Evolutionary conservation across 2,329 filamentous ascomycete genomes (phyloP).

Genomic region (Microdochium bolleyi): DNA sequence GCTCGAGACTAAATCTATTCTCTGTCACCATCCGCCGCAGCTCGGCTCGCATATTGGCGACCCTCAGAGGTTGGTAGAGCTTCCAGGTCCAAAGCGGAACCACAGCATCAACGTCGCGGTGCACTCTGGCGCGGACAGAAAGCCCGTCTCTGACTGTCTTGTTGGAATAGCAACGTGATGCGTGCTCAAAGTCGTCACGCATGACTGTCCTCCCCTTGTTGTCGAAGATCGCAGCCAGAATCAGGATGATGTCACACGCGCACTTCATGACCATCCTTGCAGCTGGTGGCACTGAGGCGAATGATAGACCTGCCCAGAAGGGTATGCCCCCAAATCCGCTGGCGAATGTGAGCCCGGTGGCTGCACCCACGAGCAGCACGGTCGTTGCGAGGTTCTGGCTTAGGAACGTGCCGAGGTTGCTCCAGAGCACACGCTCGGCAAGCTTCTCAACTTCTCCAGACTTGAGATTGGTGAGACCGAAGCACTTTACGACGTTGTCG

Average conservation of each 20-base stretch:
- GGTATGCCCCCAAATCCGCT: conserved; percentile 14
- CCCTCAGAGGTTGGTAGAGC: conserved; percentile 9
- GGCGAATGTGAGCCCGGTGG: conserved; percentile 10
- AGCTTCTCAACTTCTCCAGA: conserved; percentile 11
- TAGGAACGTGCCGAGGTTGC: conserved; percentile 13
- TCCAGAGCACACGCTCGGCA: conserved; percentile 11
- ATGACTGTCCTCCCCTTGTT: conserved; percentile 11
- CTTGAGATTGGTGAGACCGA: conserved; percentile 11
- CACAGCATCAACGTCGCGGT: conserved; percentile 9
- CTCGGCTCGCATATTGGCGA: conserved; percentile 9
- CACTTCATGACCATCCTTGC: conserved; percentile 11
- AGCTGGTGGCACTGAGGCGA: conserved; percentile 11
- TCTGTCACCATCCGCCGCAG: conserved; percentile 6
- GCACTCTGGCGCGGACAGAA: conserved; percentile 6
- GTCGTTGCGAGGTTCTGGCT: conserved; percentile 8
- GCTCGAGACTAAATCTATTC: conserved; percentile 7
- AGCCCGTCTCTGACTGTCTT: conserved; percentile 4
- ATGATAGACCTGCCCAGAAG: conserved; percentile 9
- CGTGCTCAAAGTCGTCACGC: conserved; percentile 11
- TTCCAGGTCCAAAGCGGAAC: conserved; percentile 10
- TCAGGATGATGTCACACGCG: conserved; percentile 12
- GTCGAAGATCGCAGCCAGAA: conserved; percentile 9
- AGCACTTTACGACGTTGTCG: conserved; percentile 12
- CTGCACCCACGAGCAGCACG: conserved; percentile 1
- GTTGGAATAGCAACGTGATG: conserved; percentile 7